Conservation (phyloP, 2,329 filamentous ascomycete genomes). For the Alternaria angustiovoidea region DNA sequence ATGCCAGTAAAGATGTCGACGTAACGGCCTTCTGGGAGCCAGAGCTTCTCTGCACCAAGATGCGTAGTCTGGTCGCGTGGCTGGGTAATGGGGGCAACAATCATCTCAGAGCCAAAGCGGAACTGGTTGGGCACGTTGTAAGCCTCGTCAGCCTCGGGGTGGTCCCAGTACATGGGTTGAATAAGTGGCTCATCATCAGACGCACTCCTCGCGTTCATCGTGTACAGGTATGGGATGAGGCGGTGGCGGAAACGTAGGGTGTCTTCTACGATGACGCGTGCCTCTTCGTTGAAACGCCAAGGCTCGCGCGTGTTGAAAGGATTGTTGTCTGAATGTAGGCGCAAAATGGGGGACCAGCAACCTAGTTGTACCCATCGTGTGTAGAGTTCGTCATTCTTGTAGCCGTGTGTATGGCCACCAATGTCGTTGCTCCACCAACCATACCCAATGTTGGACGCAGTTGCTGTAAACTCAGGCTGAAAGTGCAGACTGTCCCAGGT, state of each 20-base stretch:
- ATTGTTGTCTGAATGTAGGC: conserved; percentile 67
- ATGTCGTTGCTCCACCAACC: conserved; percentile 76
- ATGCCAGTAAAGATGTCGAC: conserved; percentile 67
- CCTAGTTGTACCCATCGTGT: conserved; percentile 70
- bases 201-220: conserved; percentile 61
- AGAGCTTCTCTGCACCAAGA: conserved; percentile 60
- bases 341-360: conserved; percentile 67
- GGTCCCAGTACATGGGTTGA: conserved; percentile 70
- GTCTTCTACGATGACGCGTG: conserved; percentile 56
- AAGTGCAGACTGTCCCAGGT: conserved; percentile 69
- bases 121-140: conserved; percentile 67
- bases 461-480: conserved; percentile 73
- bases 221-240: conserved; percentile 68
- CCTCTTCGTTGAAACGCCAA: conserved; percentile 63
- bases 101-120: conserved; percentile 64
- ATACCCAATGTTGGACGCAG: conserved; percentile 71
- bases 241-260: conserved; percentile 65
- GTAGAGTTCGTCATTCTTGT: conserved; percentile 65
- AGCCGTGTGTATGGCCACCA: conserved; percentile 67
- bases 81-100: conserved; percentile 65
- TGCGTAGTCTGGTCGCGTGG: conserved; percentile 59
- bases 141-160: conserved; percentile 61
- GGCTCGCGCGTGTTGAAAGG: conserved; percentile 69
- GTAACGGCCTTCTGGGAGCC: conserved; percentile 64
- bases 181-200: conserved; percentile 61